phyloP scores from a whole-genome alignment of 2,329 filamentous ascomycete genomes.

The Phoma sp. region DNA sequence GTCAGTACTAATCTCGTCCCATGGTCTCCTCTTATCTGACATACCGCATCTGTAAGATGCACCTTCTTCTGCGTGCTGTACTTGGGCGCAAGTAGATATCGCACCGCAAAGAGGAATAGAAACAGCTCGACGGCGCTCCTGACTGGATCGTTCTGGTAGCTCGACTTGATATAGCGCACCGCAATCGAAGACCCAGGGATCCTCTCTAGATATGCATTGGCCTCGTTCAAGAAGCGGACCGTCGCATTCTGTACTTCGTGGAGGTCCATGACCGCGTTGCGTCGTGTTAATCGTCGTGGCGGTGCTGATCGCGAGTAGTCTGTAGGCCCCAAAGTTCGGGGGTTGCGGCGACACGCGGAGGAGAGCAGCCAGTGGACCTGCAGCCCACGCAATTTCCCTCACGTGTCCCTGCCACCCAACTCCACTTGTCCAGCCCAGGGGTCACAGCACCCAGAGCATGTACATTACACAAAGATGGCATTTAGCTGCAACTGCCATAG shows the following conservation, averaged over 20 bases:
- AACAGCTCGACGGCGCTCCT: slow-evolving; percentile 92
- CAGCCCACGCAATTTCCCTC: slow-evolving; percentile 22
- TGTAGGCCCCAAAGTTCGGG: slow-evolving; percentile 13
- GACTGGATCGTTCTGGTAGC: slow-evolving; percentile 96
- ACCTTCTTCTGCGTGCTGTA: slow-evolving; percentile 93
- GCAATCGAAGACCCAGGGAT: slow-evolving; percentile 94
- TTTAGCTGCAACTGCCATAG: no score
- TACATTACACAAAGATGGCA: no score
- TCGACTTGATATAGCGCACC: slow-evolving; percentile 93
- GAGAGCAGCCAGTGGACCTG: slow-evolving; percentile 8
- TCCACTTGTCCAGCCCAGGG: no score
- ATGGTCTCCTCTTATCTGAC: slow-evolving; percentile 16
- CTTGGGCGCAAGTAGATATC: slow-evolving; percentile 88
- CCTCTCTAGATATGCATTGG: slow-evolving; percentile 76
- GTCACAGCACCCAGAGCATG: no score
- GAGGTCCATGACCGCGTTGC: slow-evolving; percentile 57
- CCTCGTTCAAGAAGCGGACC: slow-evolving; percentile 60
- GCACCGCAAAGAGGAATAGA: slow-evolving; percentile 91
- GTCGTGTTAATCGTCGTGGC: slow-evolving; percentile 1
- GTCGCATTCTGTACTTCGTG: slow-evolving; percentile 62
- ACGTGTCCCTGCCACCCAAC: not conserved
- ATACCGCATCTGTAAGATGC: slow-evolving; percentile 79
- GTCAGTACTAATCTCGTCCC: slow-evolving; percentile 19
- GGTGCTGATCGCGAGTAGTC: slow-evolving; percentile 2
- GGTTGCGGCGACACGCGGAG: slow-evolving; percentile 35